A percentile compares a stretch with the other conserved stretches of the same genome.
Evolutionary conservation across 805 yeast species (phyloP).

Genomic region (Saccharomyces kudriavzevii): DNA sequence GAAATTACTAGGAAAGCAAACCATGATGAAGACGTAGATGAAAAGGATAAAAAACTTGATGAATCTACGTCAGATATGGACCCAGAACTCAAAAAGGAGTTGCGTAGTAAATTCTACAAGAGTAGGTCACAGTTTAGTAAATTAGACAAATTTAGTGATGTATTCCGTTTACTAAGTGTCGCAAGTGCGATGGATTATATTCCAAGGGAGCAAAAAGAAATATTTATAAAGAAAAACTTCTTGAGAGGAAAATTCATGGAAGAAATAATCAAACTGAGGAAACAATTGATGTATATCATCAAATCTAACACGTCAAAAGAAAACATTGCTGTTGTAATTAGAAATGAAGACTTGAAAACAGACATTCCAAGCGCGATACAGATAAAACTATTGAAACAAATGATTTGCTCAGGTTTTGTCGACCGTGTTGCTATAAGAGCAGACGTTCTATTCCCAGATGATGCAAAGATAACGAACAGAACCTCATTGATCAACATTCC

Average conservation of each 20-base stretch:
- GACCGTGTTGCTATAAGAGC: constrained; percentile 87
- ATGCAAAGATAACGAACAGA: constrained; percentile 50
- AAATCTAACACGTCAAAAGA: constrained; percentile 56
- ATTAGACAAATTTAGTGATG: constrained; percentile 71
- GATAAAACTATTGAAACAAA: constrained; percentile 74
- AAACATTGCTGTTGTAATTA: constrained; percentile 42
- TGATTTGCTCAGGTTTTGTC: constrained; percentile 84
- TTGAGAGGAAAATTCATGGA: constrained; percentile 75
- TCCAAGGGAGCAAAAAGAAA: constrained; percentile 36
- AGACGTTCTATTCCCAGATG: constrained; percentile 57
- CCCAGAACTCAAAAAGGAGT: constrained; percentile 33
- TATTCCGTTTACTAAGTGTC: constrained; percentile 64
- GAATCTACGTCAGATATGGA: constrained; percentile 28
- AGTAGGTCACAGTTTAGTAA: constrained; percentile 54
- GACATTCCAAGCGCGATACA: constrained; percentile 63
- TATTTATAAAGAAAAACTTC: constrained; percentile 54
- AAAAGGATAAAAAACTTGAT: constrained; percentile 17
- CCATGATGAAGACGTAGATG: constrained; percentile 10
- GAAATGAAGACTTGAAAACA: constrained; percentile 41
- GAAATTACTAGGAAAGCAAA: constrained; percentile 6
- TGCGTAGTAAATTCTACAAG: constrained; percentile 46
- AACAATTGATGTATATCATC: constrained; percentile 71
- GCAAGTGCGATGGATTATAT: constrained; percentile 84
- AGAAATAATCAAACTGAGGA: constrained; percentile 73
- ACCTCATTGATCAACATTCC: constrained; percentile 54